Base-by-base conservation (phyloP, 371 early-diverging fungal genomes). In the Mucor circinelloides region DNA sequence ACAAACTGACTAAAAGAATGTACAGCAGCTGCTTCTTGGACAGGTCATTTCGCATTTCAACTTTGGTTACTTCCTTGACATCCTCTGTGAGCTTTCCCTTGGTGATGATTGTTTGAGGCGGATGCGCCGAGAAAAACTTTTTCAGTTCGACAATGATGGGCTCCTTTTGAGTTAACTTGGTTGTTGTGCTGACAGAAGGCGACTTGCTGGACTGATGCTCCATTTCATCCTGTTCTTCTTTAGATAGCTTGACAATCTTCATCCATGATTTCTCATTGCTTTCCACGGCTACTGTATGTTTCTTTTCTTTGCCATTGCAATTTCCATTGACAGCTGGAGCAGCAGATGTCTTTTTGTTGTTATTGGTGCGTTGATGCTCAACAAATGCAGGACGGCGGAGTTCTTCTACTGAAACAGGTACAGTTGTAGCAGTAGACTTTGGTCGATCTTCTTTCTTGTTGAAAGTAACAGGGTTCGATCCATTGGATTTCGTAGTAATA, bases 21-120 rank as follows among this genome's bases (percentile, higher is more conserved):
- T 71, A 84, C 34, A 90, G 82, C 13, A 92, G 60, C 65, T 90
- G 88, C 13, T 79, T 84, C 77, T 91, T 92, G 52, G 87, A 81
- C 69, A 92, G 67, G 61, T 89, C 89, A 63, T 92, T 87, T n/a
- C 89, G 82, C 83, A 91, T 90, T 73, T 92, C 93, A 34, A 91
- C 63, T 32, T 90, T 87, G 2, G 91, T 92, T 34, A 91, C 84
- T 70, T 91, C 90, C 70, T 92, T 92, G 34, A 89, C 81, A 73
- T 90, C 91, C 4, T 89, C 88, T 17, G 67, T 59, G 9, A 82
- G 58, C 38, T 76, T 75, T n/a, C 69, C 76, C 46, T 67, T 60
- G 17, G 52, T 63, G 19, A 10, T 30, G 19, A 40, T 61, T n/a
- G 31, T 32, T n/a, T 40, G 40, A 71, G 31, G 63, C 58, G 40